Percentiles rank a stretch among this genome's conserved stretches.
Evolutionary conservation across 2,329 filamentous ascomycete genomes (phyloP).

Genomic region (Fusarium foetens): DNA sequence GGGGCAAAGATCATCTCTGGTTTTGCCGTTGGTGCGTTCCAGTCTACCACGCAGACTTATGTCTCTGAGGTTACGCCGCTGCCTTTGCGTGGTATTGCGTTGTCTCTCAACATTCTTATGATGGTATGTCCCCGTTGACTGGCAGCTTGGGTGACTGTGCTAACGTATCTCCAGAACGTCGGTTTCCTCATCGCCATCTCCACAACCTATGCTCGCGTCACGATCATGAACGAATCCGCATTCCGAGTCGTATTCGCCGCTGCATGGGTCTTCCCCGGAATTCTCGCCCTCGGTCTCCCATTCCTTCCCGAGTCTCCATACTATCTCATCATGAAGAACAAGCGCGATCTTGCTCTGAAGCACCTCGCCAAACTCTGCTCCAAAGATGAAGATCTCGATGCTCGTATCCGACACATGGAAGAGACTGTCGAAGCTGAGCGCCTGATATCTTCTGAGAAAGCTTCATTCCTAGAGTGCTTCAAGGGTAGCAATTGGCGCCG

Average conservation of each 20-base stretch:
- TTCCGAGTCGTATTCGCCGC: constrained; percentile 7
- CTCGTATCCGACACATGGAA: background rate
- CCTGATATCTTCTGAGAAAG: background rate
- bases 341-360: background rate
- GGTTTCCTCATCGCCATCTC: constrained; percentile 4
- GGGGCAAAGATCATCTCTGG: constrained; percentile 17
- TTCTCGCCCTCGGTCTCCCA: constrained; percentile 13
- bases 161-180: background rate
- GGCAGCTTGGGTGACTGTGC: fast-evolving
- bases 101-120: constrained; percentile 9
- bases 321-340: constrained; percentile 19
- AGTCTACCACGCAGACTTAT: constrained; percentile 19
- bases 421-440: background rate
- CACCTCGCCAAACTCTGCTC: background rate
- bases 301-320: constrained; percentile 23
- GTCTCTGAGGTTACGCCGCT: constrained; percentile 2
- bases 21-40: constrained; percentile 11
- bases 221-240: constrained; percentile 5
- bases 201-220: background rate
- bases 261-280: constrained; percentile 12
- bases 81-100: background rate
- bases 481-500: constrained; percentile 19
- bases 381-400: background rate
- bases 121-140: background rate
- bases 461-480: constrained; percentile 16